These are phyloP conservation scores for Amaranthus palmeri DNA, from an alignment of 148 eudicot genomes.

Conservation along the genomic window DNA sequence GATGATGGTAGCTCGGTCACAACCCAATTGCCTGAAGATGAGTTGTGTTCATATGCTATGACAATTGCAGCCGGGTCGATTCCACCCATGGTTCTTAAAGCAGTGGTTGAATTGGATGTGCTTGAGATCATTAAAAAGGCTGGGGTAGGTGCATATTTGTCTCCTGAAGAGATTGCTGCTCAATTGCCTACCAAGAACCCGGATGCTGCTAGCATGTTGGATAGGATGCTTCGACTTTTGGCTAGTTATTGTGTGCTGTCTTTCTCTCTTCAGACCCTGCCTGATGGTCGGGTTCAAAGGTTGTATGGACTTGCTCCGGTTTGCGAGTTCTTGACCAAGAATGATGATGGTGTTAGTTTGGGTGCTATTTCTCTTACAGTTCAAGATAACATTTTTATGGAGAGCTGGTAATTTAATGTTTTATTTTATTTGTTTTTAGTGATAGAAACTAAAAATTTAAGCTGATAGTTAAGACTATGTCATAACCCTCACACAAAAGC, in stretches of 20 bases:
- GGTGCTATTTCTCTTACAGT: not conserved
- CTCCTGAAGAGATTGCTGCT: constrained; percentile 18
- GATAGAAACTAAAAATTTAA: constrained; percentile 18
- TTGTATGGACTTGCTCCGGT: constrained; percentile 23
- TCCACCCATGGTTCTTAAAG: constrained; percentile 15
- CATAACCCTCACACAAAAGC: too few relatives aligned
- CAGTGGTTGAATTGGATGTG: constrained; percentile 23
- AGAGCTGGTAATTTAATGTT: not conserved
- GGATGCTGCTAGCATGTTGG: constrained; percentile 15
- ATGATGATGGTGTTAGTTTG: constrained; percentile 18
- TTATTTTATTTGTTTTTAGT: constrained; percentile 7
- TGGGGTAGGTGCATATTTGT: constrained; percentile 1
- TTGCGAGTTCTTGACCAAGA: constrained; percentile 19
- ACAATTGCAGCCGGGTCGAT: too few relatives aligned
- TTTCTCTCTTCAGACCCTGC: not conserved
- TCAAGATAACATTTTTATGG: too few relatives aligned
- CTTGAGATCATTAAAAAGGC: constrained; percentile 27
- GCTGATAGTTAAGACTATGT: too few relatives aligned
- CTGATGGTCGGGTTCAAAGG: constrained; percentile 10
- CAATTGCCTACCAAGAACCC: constrained; percentile 23
- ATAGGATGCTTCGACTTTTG: constrained; percentile 26
- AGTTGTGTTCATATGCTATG: too few relatives aligned
- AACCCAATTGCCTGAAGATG: too few relatives aligned
- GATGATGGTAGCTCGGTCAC: too few relatives aligned
- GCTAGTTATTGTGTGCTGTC: constrained; percentile 22